These are phyloP conservation scores for Aspergillus sp. DNA, from an alignment of 2,329 filamentous ascomycete genomes.

Conservation along the genomic window DNA sequence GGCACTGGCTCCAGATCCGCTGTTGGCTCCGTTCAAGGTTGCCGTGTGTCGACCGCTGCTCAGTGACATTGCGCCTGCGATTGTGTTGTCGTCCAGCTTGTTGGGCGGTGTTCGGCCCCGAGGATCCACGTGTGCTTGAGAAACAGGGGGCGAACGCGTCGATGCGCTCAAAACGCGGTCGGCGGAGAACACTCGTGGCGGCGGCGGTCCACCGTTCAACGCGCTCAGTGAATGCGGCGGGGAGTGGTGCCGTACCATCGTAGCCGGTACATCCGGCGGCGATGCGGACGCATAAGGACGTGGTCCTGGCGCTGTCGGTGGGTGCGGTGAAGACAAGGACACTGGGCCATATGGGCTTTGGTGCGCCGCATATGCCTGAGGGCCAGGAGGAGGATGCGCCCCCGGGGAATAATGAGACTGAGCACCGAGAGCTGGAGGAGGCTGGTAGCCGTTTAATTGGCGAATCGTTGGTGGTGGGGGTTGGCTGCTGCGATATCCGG, in stretches of 20 bases:
- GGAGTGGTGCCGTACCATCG: constrained; percentile 41
- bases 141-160: constrained; percentile 41
- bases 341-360: constrained; percentile 45
- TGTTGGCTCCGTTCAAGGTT: constrained; percentile 31
- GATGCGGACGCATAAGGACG: constrained; percentile 44
- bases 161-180: constrained; percentile 42
- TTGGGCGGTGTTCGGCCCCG: constrained; percentile 39
- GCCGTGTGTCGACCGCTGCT: constrained; percentile 34
- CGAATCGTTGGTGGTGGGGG: constrained; percentile 57
- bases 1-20: constrained; percentile 68
- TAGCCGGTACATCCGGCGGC: constrained; percentile 43
- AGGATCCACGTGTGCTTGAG: constrained; percentile 40
- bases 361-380: constrained; percentile 42
- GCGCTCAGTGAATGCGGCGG: constrained; percentile 43
- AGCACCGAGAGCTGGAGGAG: constrained; percentile 33
- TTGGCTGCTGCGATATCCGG: constrained; percentile 39
- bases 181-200: constrained; percentile 42
- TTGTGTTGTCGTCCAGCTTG: constrained; percentile 35
- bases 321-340: constrained; percentile 39
- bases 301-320: constrained; percentile 35
- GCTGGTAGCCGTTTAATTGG: constrained; percentile 56
- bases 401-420: constrained; percentile 38
- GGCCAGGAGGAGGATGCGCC: constrained; percentile 35
- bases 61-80: constrained; percentile 28
- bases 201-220: constrained; percentile 41